Percentiles rank a stretch among this genome's conserved stretches.
Conservation (phyloP, 805 yeast genomes). For the Candida railenensis region DNA sequence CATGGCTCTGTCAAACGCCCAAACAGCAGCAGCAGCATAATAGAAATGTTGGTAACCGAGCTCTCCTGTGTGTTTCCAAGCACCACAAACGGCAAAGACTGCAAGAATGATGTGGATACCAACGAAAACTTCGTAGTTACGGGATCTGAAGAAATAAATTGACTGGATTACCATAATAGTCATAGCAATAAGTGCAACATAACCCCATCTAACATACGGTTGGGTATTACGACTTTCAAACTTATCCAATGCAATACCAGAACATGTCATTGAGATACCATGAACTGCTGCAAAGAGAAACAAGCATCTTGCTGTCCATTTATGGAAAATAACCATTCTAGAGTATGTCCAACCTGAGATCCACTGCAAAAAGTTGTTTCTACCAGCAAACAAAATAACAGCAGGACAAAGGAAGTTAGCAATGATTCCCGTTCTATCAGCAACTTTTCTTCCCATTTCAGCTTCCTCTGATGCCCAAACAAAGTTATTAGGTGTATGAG, state of each 20-base stretch:
- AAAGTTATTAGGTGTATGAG: conserved; percentile 23
- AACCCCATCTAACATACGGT: conserved; percentile 34
- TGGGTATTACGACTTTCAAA: conserved; percentile 27
- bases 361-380: conserved; percentile 66
- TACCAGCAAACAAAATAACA: conserved; percentile 62
- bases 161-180: conserved; percentile 23
- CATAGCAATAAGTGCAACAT: conserved; percentile 23
- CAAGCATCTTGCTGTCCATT: conserved; percentile 58
- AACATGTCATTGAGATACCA: conserved; percentile 53
- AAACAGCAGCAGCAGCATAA: conserved; percentile 26
- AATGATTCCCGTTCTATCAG: conserved; percentile 55
- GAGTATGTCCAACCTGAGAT: conserved; percentile 63
- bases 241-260: conserved; percentile 36
- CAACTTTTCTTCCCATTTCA: conserved; percentile 42
- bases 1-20: conserved; percentile 32
- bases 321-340: conserved; percentile 64
- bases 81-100: conserved; percentile 46
- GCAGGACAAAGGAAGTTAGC: conserved; percentile 55
- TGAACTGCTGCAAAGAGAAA: conserved; percentile 55
- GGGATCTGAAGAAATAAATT: conserved; percentile 55
- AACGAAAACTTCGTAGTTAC: conserved; percentile 54
- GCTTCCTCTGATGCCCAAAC: conserved; percentile 20
- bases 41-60: conserved; percentile 23
- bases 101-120: conserved; percentile 26
- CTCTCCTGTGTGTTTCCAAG: conserved; percentile 63